These are phyloP conservation scores for Aschersonia sp. DNA, from an alignment of 2,329 filamentous ascomycete species.

Conservation along the genomic window DNA sequence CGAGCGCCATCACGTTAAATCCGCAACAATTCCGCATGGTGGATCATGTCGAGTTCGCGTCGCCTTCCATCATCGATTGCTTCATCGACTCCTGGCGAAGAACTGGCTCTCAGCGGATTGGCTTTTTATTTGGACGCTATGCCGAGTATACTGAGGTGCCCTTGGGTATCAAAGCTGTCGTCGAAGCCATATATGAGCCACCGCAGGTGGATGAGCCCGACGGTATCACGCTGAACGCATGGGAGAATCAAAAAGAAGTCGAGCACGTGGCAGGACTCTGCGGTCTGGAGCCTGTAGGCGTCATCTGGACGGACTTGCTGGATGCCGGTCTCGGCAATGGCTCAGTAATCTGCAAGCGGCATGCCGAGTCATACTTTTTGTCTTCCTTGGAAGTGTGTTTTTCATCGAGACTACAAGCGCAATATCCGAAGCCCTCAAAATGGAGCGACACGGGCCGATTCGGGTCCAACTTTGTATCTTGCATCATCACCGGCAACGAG, in stretches of 20 bases:
- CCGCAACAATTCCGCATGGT: slow-evolving; percentile 93
- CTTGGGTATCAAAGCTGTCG: slow-evolving; percentile 84
- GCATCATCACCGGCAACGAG: slow-evolving; percentile 86
- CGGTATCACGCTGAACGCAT: slow-evolving; percentile 70
- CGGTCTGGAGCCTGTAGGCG: slow-evolving; percentile 75
- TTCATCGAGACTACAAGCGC: slow-evolving; percentile 73
- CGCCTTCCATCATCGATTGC: slow-evolving; percentile 70
- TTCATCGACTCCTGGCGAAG: slow-evolving; percentile 86
- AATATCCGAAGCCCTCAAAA: slow-evolving; percentile 79
- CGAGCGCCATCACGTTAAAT: slow-evolving; percentile 88
- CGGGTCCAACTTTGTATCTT: slow-evolving; percentile 94
- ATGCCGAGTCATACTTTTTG: slow-evolving; percentile 88
- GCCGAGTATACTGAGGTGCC: slow-evolving; percentile 86
- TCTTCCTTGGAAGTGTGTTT: slow-evolving; percentile 88
- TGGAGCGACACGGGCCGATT: slow-evolving; percentile 94
- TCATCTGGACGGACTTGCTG: slow-evolving; percentile 87
- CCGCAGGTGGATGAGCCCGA: slow-evolving; percentile 83
- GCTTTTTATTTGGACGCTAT: slow-evolving; percentile 83
- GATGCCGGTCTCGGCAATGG: slow-evolving; percentile 72
- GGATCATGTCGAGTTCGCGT: slow-evolving; percentile 92
- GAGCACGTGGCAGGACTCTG: slow-evolving; percentile 70
- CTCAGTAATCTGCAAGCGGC: slow-evolving; percentile 83
- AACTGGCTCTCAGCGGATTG: slow-evolving; percentile 70
- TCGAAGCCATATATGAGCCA: slow-evolving; percentile 94
- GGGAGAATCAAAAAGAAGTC: slow-evolving; percentile 72